These are phyloP conservation scores for Smallanthus sonchifolius DNA, from an alignment of 129 eudicot species.

Conservation along the genomic window DNA sequence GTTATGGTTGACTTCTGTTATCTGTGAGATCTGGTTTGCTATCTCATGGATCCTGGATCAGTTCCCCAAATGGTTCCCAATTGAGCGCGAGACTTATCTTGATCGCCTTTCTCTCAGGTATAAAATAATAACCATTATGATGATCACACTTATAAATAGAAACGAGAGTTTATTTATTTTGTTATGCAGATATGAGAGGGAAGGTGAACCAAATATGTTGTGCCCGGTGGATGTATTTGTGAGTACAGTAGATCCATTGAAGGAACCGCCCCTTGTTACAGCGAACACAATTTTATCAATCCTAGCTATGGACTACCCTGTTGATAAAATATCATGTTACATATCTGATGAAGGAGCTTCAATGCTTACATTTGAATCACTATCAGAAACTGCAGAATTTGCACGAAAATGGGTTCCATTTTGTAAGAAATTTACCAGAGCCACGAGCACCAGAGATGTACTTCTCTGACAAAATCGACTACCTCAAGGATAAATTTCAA, in stretches of 20 bases:
- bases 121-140: background rate
- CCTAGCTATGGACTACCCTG: constrained; percentile 94
- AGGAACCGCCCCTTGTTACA: constrained; percentile 97
- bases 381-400: constrained; percentile 95
- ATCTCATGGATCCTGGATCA: constrained; percentile 99
- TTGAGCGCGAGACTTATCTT: constrained; percentile 90
- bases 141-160: background rate
- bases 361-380: constrained; percentile 88
- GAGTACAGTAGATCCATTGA: constrained; percentile 95
- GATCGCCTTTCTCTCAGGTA: constrained; percentile 98
- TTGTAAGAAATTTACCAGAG: constrained; percentile 76
- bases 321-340: constrained; percentile 93
- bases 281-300: constrained; percentile 85
- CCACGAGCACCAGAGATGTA: constrained; percentile 97
- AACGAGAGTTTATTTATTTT: background rate
- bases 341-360: constrained; percentile 99
- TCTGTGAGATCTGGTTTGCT: constrained; percentile 99
- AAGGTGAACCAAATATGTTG: constrained; percentile 93
- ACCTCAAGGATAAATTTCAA: constrained; percentile 93
- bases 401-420: constrained; percentile 97
- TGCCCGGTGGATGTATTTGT: constrained; percentile 84
- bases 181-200: constrained; percentile 85
- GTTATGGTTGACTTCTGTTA: constrained; percentile 89
- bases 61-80: constrained; percentile 99
- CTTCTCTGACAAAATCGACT: constrained; percentile 82